Percentiles rank a stretch among this genome's conserved stretches.
phyloP scores from a whole-genome alignment of 1,284 basidiomycete species.

The Austroboletus niveus region DNA sequence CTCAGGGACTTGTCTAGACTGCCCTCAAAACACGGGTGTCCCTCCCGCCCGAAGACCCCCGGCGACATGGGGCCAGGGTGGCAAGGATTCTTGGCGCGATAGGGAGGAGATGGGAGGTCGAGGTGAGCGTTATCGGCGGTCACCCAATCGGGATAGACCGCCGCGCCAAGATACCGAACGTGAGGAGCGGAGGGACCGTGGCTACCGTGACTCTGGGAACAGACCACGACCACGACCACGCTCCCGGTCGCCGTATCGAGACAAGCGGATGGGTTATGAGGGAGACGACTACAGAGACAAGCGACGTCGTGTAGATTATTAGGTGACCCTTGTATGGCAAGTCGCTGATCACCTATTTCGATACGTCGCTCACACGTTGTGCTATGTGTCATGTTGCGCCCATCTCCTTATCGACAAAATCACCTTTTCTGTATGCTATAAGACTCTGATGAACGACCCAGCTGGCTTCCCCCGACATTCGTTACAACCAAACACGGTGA shows the following conservation, averaged over 20 bases:
- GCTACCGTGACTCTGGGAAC: constrained; percentile 18
- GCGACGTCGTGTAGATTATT: constrained; percentile 38
- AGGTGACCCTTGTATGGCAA: constrained; percentile 10
- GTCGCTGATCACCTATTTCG: constrained; percentile 7
- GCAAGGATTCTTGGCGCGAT: constrained; percentile 44
- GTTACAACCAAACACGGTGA: constrained; percentile 18
- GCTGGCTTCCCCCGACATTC: constrained; percentile 1
- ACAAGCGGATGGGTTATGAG: constrained; percentile 39
- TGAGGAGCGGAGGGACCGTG: constrained; percentile 24
- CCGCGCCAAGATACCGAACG: constrained; percentile 27
- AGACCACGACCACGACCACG: constrained; percentile 32
- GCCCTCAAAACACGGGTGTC: constrained; percentile 65
- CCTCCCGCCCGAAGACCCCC: constrained; percentile 37
- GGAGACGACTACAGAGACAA: constrained; percentile 37
- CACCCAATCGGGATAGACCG: constrained; percentile 26
- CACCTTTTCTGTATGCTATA: constrained; percentile 11
- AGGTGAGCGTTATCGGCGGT: constrained; percentile 24
- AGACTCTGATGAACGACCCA: constrained; percentile 1
- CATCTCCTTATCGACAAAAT: constrained; percentile 20
- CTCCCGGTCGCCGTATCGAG: constrained; percentile 37
- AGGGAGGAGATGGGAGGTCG: constrained; percentile 28
- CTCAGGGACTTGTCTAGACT: constrained; percentile 46
- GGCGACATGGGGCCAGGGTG: constrained; percentile 50
- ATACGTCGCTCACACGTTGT: neutral
- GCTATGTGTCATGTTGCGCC: no score